Percentiles rank a stretch among this genome's conserved stretches.
These are phyloP conservation scores for Colletotrichum navitas DNA, from an alignment of 2,329 filamentous ascomycete species.

Conservation along the genomic window DNA sequence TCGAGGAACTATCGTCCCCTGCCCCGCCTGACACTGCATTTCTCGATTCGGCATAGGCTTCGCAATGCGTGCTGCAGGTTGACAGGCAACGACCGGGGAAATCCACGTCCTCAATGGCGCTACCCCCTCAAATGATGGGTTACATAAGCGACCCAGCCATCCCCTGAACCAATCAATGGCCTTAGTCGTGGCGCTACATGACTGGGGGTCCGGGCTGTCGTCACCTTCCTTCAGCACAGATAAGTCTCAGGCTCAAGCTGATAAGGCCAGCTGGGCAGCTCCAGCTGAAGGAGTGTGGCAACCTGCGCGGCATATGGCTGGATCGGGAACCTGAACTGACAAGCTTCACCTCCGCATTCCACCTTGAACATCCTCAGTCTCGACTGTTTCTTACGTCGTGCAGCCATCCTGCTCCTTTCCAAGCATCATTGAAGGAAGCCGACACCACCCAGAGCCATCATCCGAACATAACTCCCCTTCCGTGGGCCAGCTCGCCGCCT, in stretches of 20 bases:
- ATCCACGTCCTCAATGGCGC: slow-evolving; percentile 21
- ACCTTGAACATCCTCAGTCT: slow-evolving; percentile 2
- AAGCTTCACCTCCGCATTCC: slow-evolving; percentile 19
- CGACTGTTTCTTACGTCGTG: slow-evolving; percentile 4
- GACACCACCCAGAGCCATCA: background rate
- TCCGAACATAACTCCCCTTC: slow-evolving; percentile 5
- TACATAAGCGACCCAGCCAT: slow-evolving; percentile 12
- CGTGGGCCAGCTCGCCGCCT: slow-evolving; percentile 21
- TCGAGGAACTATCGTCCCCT: slow-evolving; percentile 7
- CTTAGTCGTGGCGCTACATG: slow-evolving; percentile 21
- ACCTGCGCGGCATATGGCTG: slow-evolving; percentile 21
- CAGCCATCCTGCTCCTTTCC: background rate
- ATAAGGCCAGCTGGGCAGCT: slow-evolving; percentile 41
- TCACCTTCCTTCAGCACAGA: slow-evolving; percentile 41
- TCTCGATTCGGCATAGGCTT: slow-evolving; percentile 33
- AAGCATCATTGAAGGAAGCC: background rate
- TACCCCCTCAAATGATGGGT: background rate
- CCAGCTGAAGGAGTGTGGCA: slow-evolving; percentile 8
- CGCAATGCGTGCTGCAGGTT: slow-evolving; percentile 28
- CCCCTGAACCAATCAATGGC: slow-evolving; percentile 15
- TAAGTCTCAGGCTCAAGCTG: slow-evolving; percentile 38
- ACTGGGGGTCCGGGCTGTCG: slow-evolving; percentile 38
- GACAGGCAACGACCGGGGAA: slow-evolving; percentile 7
- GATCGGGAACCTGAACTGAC: background rate
- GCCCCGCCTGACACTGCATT: slow-evolving; percentile 22